Evolutionary conservation across 2,329 filamentous ascomycete genomes (phyloP), one percentile per base, ranked within the genome.

Genomic region (Parascedosporium putredinis): DNA sequence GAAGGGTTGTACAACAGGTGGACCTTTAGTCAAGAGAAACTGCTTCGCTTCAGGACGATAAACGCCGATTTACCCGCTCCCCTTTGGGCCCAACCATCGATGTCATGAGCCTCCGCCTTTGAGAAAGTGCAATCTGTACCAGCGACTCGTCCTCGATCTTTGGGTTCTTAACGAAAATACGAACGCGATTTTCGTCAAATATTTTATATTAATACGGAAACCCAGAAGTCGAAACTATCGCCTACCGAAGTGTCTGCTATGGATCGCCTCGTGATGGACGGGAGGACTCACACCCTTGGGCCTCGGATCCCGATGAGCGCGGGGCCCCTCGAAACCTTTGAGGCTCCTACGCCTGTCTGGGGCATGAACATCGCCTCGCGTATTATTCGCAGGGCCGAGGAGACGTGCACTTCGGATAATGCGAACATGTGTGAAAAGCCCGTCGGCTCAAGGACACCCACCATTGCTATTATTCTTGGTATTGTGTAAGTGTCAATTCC

Each of bases 391-490:
- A 36, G 51, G 23, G 12, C 54, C 3, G 51, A 56, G 5, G 52
- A 53, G 48, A 20, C 50, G 47, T 50, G 50, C 51, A 25, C 46
- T 6, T 45, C 43, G 25, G 43, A 45, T 10, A 33, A 48, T 16
- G 25, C 46, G n/a, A 48, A 48, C 16, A 38, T 48, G 31, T 84
- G 81, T 60, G 77, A 84, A 57, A 85, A 82, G 60, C 74, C 80
- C 1, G 67, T 72, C 29, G 73, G 72, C 51, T 65, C 68, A 36
- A 72, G 67, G 38, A 70, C 74, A n/a, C 75, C 77, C 47, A 81
- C 77, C 3, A 57, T 89, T 40, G 77, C 83, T 5, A 84, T 93
- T 55, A 74, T 78, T 36, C 67, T 90, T 3, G 83, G 82, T 60
- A 74, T 86, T 54, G 74, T 78, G 84, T 89, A 79, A 71, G 85